Evolutionary conservation across 208 protist species (phyloP).

Genomic region (Trypanosoma caninum): DNA sequence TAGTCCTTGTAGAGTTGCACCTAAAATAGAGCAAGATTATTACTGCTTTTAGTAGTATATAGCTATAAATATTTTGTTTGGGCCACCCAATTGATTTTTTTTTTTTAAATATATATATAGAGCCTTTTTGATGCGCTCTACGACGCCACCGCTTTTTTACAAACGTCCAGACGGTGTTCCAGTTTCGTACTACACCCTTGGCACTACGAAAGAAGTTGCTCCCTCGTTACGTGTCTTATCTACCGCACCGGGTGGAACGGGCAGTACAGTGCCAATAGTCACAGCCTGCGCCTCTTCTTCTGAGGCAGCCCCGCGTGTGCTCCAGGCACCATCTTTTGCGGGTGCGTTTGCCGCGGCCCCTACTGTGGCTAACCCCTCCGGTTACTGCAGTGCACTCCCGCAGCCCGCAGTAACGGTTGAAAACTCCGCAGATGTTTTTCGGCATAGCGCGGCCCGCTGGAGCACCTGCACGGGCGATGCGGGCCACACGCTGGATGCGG

Average conservation of each 20-base stretch:
- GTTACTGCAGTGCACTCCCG: background rate
- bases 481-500: slow-evolving; percentile 24
- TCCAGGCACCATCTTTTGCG: background rate
- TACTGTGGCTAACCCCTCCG: slow-evolving; percentile 8
- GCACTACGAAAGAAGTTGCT: background rate
- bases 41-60: too few relatives aligned
- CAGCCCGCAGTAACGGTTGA: background rate
- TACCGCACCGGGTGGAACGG: slow-evolving; percentile 5
- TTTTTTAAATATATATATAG: too few relatives aligned
- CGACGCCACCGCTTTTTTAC: slow-evolving; percentile 72
- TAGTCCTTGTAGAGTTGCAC: too few relatives aligned
- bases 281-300: background rate
- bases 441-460: slow-evolving; percentile 32
- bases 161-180: slow-evolving; percentile 40
- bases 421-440: slow-evolving; percentile 26
- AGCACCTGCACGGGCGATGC: slow-evolving; percentile 5
- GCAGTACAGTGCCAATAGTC: background rate
- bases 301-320: background rate
- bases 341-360: slow-evolving; percentile 2
- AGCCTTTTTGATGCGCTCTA: slow-evolving; percentile 48
- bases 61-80: too few relatives aligned
- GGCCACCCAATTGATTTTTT: too few relatives aligned
- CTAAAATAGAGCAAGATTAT: too few relatives aligned
- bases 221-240: slow-evolving; percentile 3
- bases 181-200: slow-evolving; percentile 44